These are phyloP conservation scores for Parastagonospora nodorum DNA, from an alignment of 2,329 filamentous ascomycete species.

Conservation along the genomic window DNA sequence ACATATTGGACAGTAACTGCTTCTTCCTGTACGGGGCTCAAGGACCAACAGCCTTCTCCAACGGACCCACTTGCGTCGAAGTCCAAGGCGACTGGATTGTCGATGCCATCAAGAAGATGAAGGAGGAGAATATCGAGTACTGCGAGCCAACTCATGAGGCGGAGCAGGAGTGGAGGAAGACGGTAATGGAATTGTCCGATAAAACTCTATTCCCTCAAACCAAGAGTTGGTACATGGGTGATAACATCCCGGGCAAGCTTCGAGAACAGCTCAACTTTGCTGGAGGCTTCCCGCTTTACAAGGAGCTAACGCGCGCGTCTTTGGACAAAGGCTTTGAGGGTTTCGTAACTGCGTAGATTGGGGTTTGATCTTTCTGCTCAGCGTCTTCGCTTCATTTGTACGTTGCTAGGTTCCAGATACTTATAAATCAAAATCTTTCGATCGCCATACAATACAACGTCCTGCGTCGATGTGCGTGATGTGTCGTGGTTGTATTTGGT, in stretches of 20 bases:
- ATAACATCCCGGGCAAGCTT: constrained; percentile 53
- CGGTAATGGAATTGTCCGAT: constrained; percentile 48
- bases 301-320: constrained; percentile 45
- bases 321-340: constrained; percentile 28
- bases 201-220: constrained; percentile 50
- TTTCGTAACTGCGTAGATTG: neutral
- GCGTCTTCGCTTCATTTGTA: constrained; percentile 1
- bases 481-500: constrained; percentile 1
- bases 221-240: constrained; percentile 52
- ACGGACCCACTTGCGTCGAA: constrained; percentile 53
- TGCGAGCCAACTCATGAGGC: constrained; percentile 50
- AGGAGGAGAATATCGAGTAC: constrained; percentile 44
- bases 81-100: constrained; percentile 54
- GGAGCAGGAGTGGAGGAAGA: constrained; percentile 50
- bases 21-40: constrained; percentile 55
- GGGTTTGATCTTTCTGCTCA: neutral
- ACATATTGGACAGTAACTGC: constrained; percentile 38
- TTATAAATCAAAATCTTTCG: too few species aligned
- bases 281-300: constrained; percentile 50
- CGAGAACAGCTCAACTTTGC: constrained; percentile 53
- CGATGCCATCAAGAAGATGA: constrained; percentile 47
- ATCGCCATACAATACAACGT: neutral
- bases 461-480: neutral
- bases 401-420: neutral
- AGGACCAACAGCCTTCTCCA: constrained; percentile 53